Conservation (phyloP, 306 rosid genomes). For the Hippophae gyantsensis region DNA sequence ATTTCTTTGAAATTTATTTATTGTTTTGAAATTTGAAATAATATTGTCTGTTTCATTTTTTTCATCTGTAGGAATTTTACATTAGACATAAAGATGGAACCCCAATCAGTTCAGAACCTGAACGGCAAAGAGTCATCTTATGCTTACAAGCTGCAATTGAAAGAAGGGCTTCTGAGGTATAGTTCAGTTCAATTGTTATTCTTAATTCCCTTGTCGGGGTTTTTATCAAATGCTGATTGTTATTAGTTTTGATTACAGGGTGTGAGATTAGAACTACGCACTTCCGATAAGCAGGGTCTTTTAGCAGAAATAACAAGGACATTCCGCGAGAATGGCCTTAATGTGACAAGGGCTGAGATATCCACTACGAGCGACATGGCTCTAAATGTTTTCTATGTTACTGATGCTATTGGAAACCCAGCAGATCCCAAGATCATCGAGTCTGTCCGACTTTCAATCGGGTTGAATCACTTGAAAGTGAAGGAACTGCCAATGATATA, state of each 20-base stretch:
- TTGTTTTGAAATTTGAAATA: slow-evolving; percentile 6
- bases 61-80: slow-evolving; percentile 62
- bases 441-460: slow-evolving; percentile 63
- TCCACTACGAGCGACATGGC: slow-evolving; percentile 45
- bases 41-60: neutral
- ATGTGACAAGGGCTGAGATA: slow-evolving; percentile 82
- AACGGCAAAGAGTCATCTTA: slow-evolving; percentile 73
- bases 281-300: slow-evolving; percentile 53
- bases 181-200: neutral
- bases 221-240: neutral
- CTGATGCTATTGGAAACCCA: slow-evolving; percentile 56
- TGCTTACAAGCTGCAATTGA: slow-evolving; percentile 81
- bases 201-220: neutral
- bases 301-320: slow-evolving; percentile 83
- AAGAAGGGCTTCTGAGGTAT: slow-evolving; percentile 80
- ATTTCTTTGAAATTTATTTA: neutral
- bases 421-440: slow-evolving; percentile 52
- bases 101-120: slow-evolving; percentile 94
- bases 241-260: slow-evolving; percentile 38
- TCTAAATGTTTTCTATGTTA: slow-evolving; percentile 66
- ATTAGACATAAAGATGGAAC: slow-evolving; percentile 83
- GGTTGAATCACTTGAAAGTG: slow-evolving; percentile 55
- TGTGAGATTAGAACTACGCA: slow-evolving; percentile 61
- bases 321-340: slow-evolving; percentile 79
- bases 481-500: slow-evolving; percentile 56